These are phyloP conservation scores for Thelonectria discophora DNA, from an alignment of 2,329 filamentous ascomycete species.

Conservation along the genomic window DNA sequence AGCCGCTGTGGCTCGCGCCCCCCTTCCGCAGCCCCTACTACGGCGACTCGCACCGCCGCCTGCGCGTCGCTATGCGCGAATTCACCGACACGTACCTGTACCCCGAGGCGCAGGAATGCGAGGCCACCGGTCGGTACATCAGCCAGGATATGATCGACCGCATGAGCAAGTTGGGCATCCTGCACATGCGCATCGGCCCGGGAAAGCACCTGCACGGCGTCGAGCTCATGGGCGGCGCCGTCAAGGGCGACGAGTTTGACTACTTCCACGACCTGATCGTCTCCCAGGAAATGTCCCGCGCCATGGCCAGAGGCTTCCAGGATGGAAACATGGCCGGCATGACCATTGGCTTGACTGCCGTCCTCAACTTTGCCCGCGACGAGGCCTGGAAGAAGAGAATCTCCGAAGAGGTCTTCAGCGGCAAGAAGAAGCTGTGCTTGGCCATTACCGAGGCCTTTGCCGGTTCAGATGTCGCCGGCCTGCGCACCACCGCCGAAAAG, in stretches of 20 bases:
- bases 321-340: constrained; percentile 90
- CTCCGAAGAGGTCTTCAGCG: constrained; percentile 76
- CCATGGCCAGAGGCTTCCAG: constrained; percentile 81
- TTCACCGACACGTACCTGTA: constrained; percentile 78
- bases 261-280: constrained; percentile 87
- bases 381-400: constrained; percentile 71
- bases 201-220: constrained; percentile 82
- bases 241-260: constrained; percentile 83
- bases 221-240: constrained; percentile 71
- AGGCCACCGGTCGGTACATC: constrained; percentile 77
- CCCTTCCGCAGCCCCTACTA: constrained; percentile 84
- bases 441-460: constrained; percentile 91
- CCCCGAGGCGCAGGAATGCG: constrained; percentile 79
- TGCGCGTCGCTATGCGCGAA: constrained; percentile 75
- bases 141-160: constrained; percentile 76
- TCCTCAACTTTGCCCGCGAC: constrained; percentile 80
- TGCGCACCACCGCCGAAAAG: constrained; percentile 81
- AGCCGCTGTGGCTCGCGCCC: constrained; percentile 83
- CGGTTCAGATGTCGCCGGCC: constrained; percentile 78
- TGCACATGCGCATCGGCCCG: constrained; percentile 85
- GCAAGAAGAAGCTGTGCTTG: constrained; percentile 87
- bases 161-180: constrained; percentile 77
- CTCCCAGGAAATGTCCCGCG: constrained; percentile 75
- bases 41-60: constrained; percentile 73
- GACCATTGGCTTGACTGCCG: constrained; percentile 81